Base-by-base conservation (phyloP, 176 grass and related monocot genomes). In the Phragmites australis region DNA sequence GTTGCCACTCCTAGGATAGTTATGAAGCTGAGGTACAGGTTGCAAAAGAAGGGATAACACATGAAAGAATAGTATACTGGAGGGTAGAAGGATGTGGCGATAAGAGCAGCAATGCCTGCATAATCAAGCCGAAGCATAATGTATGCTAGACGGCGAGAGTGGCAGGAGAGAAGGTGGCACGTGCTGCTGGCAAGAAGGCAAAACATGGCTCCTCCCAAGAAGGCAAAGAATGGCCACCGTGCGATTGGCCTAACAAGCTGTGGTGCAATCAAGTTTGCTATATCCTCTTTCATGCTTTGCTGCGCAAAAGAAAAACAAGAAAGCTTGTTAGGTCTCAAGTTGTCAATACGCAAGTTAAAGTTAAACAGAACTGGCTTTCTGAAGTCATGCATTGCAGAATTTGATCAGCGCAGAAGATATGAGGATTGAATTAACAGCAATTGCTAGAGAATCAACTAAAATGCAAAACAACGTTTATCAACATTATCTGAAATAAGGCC, bases 1-100 rank as follows among this genome's bases (percentile, higher is more conserved):
- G 88, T 91, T 61, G 94, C 88, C 43, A 93, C 37, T 21, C 94
- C 94, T 52, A 93, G 51, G 29, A 97, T 48, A 22, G 94, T 97
- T 88, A 97, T 97, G 59, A 73, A 72, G 53, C 90, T 85, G 55
- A 97, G 90, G 50, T 97, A 97, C 51, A 97, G 57, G 78, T 93
- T 91, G 94, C 90, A 93, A 55, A 91, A 97, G 74, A 97, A 90
- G 51, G 94, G 94, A 51, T 97, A 77, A 75, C 94, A 97, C 86
- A 97, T 89, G 83, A 97, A 97, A 67, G 88, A 87, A 72, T 97
- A 97, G 86, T 93, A 97, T 44, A 97, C 91, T n/a, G 84, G 81
- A 76, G 93, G 93, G 74, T 97, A 97, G 77, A 97, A 97, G 22
- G 93, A 97, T 44, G 93, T 93, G 1, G 93, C 77, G 6, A 97